phyloP scores from a whole-genome alignment of 148 eudicot species.

The Chenopodium quinoa region DNA sequence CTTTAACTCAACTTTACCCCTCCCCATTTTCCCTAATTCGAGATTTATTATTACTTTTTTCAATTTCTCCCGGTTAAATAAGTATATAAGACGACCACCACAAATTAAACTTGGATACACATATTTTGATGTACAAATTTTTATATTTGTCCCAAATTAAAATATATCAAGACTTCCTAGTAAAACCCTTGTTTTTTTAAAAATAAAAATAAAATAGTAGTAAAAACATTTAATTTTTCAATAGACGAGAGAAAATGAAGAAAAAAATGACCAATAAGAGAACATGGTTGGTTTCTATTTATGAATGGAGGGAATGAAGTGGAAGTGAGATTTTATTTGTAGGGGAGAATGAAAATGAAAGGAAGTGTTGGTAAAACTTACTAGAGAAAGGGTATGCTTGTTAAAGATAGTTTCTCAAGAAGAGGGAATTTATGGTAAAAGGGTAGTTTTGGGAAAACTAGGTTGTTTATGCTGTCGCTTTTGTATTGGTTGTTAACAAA shows the following conservation, averaged over 20 bases:
- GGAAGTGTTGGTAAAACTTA: not conserved
- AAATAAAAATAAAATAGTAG: not conserved
- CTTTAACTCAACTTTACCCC: slow-evolving; percentile 58
- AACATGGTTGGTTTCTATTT: slow-evolving; percentile 31
- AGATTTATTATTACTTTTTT: not conserved
- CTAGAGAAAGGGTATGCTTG: not conserved
- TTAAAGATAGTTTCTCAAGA: not conserved
- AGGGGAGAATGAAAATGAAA: not conserved
- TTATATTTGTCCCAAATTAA: not conserved
- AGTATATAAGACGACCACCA: no score
- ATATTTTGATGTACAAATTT: no score
- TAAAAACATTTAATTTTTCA: not conserved
- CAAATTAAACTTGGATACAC: no score
- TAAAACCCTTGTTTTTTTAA: not conserved
- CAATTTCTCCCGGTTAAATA: not conserved
- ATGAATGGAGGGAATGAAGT: not conserved
- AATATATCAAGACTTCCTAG: no score
- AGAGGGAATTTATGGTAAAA: not conserved
- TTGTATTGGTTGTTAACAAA: not conserved
- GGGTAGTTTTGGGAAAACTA: slow-evolving; percentile 13
- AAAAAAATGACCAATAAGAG: not conserved
- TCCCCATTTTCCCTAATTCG: slow-evolving; percentile 31
- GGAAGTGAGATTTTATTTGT: not conserved
- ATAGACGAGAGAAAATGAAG: not conserved
- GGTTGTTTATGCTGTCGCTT: slow-evolving; percentile 2